Evolutionary conservation across 306 rosid genomes (phyloP).

Genomic region (Dryas drummondii): DNA sequence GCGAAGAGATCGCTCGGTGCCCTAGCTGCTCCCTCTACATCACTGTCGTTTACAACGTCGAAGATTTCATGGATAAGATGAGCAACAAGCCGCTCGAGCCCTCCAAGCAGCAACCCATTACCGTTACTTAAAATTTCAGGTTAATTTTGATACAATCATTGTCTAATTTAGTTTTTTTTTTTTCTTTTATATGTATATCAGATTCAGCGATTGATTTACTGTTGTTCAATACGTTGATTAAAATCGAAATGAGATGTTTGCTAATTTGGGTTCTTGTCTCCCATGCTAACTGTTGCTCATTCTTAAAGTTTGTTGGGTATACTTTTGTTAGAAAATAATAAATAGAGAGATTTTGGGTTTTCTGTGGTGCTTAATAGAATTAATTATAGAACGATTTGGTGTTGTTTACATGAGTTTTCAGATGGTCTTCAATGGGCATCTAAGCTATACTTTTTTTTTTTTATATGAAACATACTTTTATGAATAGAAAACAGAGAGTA

Average conservation of each 20-base stretch:
- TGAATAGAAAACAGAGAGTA: no score
- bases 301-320: not conserved
- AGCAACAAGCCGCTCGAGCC: conserved; percentile 31
- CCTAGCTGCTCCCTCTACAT: conserved; percentile 97
- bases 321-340: not conserved
- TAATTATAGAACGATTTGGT: no score
- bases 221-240: not conserved
- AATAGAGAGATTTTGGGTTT: not conserved
- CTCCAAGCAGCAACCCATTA: conserved; percentile 46
- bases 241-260: not conserved
- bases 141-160: conserved; percentile 1
- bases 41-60: conserved; percentile 82
- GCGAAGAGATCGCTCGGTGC: conserved; percentile 96
- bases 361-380: not conserved
- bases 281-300: not conserved
- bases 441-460: not conserved
- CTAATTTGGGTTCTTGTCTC: not conserved
- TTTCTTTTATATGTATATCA: not conserved
- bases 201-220: not conserved
- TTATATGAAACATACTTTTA: no score
- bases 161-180: not conserved
- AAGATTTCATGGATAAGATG: conserved; percentile 63
- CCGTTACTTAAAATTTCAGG: conserved; percentile 63
- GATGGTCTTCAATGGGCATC: not conserved
- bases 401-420: not conserved